Percentiles rank a stretch among this genome's conserved stretches.
Conservation (phyloP, 305 asterid species). For the Nicotiana rustica region DNA sequence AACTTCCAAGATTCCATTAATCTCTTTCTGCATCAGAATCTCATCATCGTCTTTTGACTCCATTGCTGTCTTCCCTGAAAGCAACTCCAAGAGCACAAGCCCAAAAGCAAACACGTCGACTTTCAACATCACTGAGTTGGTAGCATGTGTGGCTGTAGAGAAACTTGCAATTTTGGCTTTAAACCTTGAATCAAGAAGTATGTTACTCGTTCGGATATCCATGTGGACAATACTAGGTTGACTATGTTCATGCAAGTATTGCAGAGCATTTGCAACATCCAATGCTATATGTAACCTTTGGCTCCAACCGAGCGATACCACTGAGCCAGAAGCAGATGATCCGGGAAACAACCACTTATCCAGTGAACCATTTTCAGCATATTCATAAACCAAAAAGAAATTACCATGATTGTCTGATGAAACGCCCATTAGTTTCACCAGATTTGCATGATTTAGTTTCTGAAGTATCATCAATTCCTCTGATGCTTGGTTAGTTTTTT, state of each 20-base stretch:
- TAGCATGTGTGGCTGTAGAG: constrained; percentile 61
- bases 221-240: constrained; percentile 76
- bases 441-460: constrained; percentile 72
- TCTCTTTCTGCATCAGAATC: constrained; percentile 64
- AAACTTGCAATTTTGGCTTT: constrained; percentile 74
- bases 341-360: constrained; percentile 61
- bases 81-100: constrained; percentile 70
- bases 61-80: constrained; percentile 69
- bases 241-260: constrained; percentile 81
- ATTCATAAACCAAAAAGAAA: constrained; percentile 64
- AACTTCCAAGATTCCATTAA: constrained; percentile 55
- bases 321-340: constrained; percentile 40
- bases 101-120: constrained; percentile 84
- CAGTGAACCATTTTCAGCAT: constrained; percentile 70
- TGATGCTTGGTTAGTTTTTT: constrained; percentile 60
- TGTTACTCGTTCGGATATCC: constrained; percentile 63
- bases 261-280: constrained; percentile 83
- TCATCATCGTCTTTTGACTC: constrained; percentile 61
- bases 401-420: constrained; percentile 61
- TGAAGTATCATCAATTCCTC: constrained; percentile 73
- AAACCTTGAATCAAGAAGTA: constrained; percentile 73
- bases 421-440: constrained; percentile 73
- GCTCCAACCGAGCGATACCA: constrained; percentile 54
- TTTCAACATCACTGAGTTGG: constrained; percentile 55
- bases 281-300: constrained; percentile 68